phyloP scores from a whole-genome alignment of 2,329 filamentous ascomycete genomes.

The Colletotrichum sp. region DNA sequence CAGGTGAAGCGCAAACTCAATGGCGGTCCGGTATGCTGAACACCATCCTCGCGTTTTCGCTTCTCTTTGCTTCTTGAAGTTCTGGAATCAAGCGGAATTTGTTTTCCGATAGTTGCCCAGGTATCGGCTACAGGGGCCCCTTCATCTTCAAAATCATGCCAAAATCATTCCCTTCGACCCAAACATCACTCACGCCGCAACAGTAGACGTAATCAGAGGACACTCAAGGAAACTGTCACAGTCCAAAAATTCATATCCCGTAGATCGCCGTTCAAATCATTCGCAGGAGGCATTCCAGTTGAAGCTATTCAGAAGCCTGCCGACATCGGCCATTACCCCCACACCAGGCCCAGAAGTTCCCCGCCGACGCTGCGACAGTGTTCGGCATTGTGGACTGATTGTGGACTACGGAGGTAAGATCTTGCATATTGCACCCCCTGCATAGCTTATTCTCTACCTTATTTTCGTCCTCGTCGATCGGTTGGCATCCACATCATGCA shows the following conservation, averaged over 20 bases:
- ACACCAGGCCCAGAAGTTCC: not conserved
- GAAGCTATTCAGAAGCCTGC: not conserved
- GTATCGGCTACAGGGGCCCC: too few species aligned
- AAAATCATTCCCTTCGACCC: too few species aligned
- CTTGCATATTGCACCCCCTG: not conserved
- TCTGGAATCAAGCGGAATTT: too few species aligned
- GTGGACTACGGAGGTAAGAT: not conserved
- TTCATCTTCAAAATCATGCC: too few species aligned
- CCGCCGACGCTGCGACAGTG: not conserved
- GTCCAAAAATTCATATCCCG: rapidly evolving
- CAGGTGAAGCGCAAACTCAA: too few species aligned
- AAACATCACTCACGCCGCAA: too few species aligned
- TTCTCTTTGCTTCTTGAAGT: too few species aligned
- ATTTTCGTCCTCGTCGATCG: not conserved
- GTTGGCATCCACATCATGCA: not conserved
- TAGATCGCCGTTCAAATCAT: not conserved
- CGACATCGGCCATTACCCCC: not conserved
- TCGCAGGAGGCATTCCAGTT: not conserved
- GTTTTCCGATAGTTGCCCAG: too few species aligned
- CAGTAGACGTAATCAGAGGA: too few species aligned
- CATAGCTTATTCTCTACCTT: not conserved
- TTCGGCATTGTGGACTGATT: not conserved
- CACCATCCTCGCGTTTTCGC: too few species aligned
- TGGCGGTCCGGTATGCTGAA: too few species aligned
- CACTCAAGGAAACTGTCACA: not conserved